Evolutionary conservation across 495 filamentous ascomycete species (phyloP).

Genomic region (Lasiosphaeria ovina): DNA sequence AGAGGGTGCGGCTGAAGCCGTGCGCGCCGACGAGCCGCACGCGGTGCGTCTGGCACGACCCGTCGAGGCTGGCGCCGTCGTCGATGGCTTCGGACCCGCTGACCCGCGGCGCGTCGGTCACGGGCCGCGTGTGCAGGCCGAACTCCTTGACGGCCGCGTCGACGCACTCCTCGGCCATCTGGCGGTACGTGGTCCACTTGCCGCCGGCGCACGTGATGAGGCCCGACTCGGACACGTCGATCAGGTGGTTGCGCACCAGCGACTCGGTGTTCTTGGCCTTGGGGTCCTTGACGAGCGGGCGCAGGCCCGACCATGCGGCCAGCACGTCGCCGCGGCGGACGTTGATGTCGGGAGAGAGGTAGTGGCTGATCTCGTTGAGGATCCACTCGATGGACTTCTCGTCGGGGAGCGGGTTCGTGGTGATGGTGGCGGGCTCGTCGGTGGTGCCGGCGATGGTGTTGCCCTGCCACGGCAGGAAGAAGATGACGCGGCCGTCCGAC

Average conservation of each 20-base stretch:
- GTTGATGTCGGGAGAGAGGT: conserved; percentile 89
- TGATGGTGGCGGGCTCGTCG: conserved; percentile 79
- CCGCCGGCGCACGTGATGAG: conserved; percentile 94
- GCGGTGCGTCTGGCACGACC: conserved; percentile 85
- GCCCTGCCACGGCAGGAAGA: conserved; percentile 99
- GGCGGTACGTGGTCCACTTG: conserved; percentile 98
- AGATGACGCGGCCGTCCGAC: conserved; percentile 94
- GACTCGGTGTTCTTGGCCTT: conserved; percentile 92
- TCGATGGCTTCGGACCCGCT: conserved; percentile 73
- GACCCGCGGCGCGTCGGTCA: conserved; percentile 64
- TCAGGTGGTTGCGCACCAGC: conserved; percentile 91
- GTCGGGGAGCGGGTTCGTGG: conserved; percentile 78
- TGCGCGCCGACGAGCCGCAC: conserved; percentile 91
- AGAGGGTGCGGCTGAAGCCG: conserved; percentile 90
- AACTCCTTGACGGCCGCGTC: conserved; percentile 84
- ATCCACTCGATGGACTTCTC: conserved; percentile 98
- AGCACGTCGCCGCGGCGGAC: conserved; percentile 93
- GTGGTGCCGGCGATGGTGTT: conserved; percentile 99
- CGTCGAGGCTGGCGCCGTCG: conserved; percentile 75
- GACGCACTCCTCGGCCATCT: conserved; percentile 97
- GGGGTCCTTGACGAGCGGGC: conserved; percentile 91
- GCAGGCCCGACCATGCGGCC: conserved; percentile 93
- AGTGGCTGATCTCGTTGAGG: conserved; percentile 82
- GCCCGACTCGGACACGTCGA: conserved; percentile 81
- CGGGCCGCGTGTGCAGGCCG: conserved; percentile 60